phyloP scores from a whole-genome alignment of 2,329 filamentous ascomycete species.

The Trichoderma brevicompactum region DNA sequence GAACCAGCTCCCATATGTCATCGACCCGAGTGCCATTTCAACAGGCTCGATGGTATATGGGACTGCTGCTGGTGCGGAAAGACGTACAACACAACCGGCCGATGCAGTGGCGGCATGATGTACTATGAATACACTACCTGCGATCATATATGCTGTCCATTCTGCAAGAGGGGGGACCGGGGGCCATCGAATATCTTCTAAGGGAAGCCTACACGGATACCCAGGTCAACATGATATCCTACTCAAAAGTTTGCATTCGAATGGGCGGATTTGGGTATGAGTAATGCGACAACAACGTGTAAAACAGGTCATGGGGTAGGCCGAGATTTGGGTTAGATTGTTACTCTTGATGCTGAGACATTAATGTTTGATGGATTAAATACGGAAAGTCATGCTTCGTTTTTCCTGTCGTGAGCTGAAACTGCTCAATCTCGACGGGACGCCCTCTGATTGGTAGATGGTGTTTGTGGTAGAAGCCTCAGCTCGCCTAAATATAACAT shows the following conservation, averaged over 20 bases:
- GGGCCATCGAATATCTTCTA: background rate
- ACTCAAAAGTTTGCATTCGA: no score
- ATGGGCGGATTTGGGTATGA: no score
- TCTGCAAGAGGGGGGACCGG: slow-evolving; percentile 46
- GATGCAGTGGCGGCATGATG: slow-evolving; percentile 59
- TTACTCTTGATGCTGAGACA: background rate
- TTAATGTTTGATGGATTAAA: background rate
- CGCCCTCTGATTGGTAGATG: no score
- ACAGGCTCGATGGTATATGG: slow-evolving; percentile 55
- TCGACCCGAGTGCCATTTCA: slow-evolving; percentile 52
- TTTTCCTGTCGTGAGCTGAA: background rate
- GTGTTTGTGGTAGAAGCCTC: background rate
- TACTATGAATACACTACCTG: slow-evolving; percentile 54
- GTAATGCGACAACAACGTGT: no score
- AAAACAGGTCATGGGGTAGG: no score
- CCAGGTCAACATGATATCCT: no score
- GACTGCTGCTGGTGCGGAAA: slow-evolving; percentile 63
- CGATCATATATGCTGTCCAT: slow-evolving; percentile 59
- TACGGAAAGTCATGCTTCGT: background rate
- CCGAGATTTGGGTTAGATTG: background rate
- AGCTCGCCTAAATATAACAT: background rate
- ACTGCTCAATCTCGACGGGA: background rate
- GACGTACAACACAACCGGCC: slow-evolving; percentile 54
- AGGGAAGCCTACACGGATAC: background rate
- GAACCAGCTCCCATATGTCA: slow-evolving; percentile 47